Percentiles rank a stretch among this genome's conserved stretches.
These are phyloP conservation scores for Eustoma russellianum DNA, from an alignment of 257 asterid species.

Conservation along the genomic window DNA sequence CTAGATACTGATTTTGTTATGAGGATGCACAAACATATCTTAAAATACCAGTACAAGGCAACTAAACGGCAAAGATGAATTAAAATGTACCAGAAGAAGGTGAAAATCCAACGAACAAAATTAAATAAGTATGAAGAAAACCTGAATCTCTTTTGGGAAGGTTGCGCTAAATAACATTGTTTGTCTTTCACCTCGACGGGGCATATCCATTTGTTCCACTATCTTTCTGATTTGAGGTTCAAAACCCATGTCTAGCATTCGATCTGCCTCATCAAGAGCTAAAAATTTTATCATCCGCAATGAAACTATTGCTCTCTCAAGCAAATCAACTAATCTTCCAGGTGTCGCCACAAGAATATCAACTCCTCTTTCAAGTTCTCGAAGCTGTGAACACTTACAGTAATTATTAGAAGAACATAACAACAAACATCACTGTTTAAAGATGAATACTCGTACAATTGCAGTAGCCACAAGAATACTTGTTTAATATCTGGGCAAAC, in stretches of 20 bases:
- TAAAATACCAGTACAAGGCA: background rate
- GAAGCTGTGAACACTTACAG: conserved; percentile 35
- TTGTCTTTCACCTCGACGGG: conserved; percentile 80
- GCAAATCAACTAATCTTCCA: conserved; percentile 88
- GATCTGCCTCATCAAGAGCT: conserved; percentile 94
- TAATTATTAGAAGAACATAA: conserved; percentile 7
- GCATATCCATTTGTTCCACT: conserved; percentile 94
- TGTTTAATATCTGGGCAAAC: no score
- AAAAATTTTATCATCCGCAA: conserved; percentile 69
- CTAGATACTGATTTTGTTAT: no score
- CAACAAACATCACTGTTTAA: conserved; percentile 6
- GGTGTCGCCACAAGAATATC: conserved; percentile 96
- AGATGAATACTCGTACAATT: no score
- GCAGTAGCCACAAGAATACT: no score
- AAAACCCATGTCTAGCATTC: conserved; percentile 96
- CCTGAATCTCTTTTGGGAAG: conserved; percentile 91
- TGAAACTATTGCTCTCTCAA: conserved; percentile 84
- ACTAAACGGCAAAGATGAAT: background rate
- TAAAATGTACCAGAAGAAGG: background rate
- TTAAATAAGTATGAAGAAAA: conserved; percentile 11
- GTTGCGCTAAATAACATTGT: conserved; percentile 92
- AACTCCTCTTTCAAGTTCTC: conserved; percentile 91
- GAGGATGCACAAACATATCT: background rate
- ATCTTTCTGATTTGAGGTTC: conserved; percentile 94
- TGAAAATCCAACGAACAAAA: background rate